Base-by-base conservation (phyloP, 768 basidiomycete species). In the Auricularia sp. region DNA sequence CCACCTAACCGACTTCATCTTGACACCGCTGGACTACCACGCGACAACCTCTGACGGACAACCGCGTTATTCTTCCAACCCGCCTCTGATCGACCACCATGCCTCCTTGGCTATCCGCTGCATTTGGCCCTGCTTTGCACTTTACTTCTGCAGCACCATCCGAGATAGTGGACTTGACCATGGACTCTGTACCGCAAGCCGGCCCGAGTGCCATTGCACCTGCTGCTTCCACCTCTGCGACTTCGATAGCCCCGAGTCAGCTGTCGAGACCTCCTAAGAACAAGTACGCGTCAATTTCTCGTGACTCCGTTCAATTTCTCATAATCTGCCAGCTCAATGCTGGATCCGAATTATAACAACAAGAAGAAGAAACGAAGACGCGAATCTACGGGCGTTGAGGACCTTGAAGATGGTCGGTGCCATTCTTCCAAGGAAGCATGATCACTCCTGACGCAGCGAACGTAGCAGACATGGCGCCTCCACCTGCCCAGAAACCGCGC, bases 351-450 rank as follows among this genome's bases (percentile, higher is more conserved):
- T 18, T 29, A 29, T 35, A 59, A 59, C 11, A 35, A 33, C 14
- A 68, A 66, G 63, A 65, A 68, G 21, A 90, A 91, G 77, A 92
- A 91, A 72, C 88, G 90, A 74, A 90, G 88, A 80, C 83, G 87
- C 64, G 89, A 90, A 44, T 78, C 81, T 8, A 84, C 83, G 44
- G 85, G 85, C n/a, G 88, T 87, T 68, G 90, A 91, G 67, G 73
- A 77, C 7, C 39, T 42, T 36, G 89, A 91, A 70, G 78, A 78
- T 71, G 83, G 84, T 84, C 74, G 62, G 72, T 67, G 65, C 56
- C 44, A 47, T 43, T 62, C 14, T 61, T n/a, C 43, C 59, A 65
- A 63, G 39, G 64, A 62, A 63, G 62, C 36, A 65, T 44, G 64
- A 64, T 12, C 23, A 23, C 43, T 18, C 23, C 29, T 36, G 67